Conservation (phyloP, 148 eudicot genomes). For the Polygonum maritimum region DNA sequence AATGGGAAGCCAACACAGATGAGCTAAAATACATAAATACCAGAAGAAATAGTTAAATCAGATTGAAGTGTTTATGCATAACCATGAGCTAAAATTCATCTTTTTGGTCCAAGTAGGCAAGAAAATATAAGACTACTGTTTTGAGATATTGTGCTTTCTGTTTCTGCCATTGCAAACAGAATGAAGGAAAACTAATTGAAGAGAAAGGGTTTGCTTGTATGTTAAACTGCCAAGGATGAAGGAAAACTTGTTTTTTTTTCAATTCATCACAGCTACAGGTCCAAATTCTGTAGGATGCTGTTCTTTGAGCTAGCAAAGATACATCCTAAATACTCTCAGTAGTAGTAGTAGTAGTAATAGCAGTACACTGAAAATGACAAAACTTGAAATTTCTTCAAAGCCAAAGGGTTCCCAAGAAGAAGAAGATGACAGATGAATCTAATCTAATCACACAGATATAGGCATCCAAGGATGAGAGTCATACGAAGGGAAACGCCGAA, state of each 20-base stretch:
- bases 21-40: not conserved
- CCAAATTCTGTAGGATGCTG: not conserved
- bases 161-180: too few relatives aligned
- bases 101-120: not conserved
- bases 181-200: not conserved
- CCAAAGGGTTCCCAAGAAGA: not conserved
- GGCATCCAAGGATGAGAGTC: constrained; percentile 16
- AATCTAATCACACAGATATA: constrained; percentile 7
- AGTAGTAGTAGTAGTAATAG: too few relatives aligned
- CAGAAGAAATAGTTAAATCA: not conserved
- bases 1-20: not conserved
- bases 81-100: constrained; percentile 96
- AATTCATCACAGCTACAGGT: not conserved
- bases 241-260: not conserved
- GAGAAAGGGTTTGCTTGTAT: not conserved
- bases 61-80: constrained; percentile 11
- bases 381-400: not conserved
- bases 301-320: constrained; percentile 5
- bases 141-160: not conserved
- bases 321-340: not conserved
- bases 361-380: not conserved
- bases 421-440: not conserved
- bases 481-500: constrained; percentile 53
- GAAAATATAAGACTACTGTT: not conserved
- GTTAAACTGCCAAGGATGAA: not conserved